Evolutionary conservation across 2,329 filamentous ascomycete genomes (phyloP), one percentile per base, ranked within the genome.

Genomic region (Pseudogymnoascus sp.): DNA sequence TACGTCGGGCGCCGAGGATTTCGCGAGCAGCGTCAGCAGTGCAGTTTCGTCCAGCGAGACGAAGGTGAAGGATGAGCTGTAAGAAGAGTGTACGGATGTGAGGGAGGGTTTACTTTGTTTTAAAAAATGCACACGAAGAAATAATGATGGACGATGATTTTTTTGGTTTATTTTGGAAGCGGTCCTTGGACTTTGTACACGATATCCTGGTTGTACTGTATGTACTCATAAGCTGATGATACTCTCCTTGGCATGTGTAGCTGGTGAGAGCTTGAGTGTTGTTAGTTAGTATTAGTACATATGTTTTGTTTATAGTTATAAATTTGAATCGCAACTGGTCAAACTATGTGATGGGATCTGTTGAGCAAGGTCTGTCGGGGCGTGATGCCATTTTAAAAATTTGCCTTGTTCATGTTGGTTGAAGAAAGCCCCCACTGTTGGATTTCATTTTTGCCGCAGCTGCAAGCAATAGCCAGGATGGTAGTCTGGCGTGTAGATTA

Each of bases 1-100:
- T 2, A 80, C 70, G 50, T 73, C 71, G 50, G 75, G 72, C 6
- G 76, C 76, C 2, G 78, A 77, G 61, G 75, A 78, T 11, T 73
- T 75, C 58, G 78, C 76, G 4, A 80, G 76, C 65, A 77, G 71
- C 63, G 74, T 79, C 9, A 75, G 72, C 65, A 74, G 71, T 64
- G 72, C 71, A 9, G 71, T 74, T 20, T 69, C 65, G 57, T 68
- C 73, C 41, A 77, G 74, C 11, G 78, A 78, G 1, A 72, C 73
- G 59, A 73, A 71, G 59, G 74, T 77, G 22, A 81, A 78, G 68
- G 81, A 32, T 20, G 47, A 32, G 47, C 47, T 54, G 28, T 54
- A 32, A 32, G 11, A 20, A 54, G 22, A 50, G 28, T 32, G 47
- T 32, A 18, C 3, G n/a, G 47, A 32, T 6, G 22, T 30, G 43